Conservation (phyloP, 257 asterid species). For the Lavandula angustifolia region DNA sequence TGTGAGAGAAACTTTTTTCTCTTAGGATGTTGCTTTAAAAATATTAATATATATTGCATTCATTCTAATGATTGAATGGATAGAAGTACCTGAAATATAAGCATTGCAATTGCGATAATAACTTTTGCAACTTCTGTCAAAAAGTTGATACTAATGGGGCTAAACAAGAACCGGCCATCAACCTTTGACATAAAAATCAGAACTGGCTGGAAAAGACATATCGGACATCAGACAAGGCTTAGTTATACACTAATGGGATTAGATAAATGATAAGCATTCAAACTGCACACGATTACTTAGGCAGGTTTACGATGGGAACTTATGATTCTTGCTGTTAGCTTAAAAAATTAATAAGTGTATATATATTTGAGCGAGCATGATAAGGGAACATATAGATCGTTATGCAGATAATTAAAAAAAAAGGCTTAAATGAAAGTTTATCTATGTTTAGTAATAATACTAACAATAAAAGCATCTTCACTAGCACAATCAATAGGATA, state of each 20-base stretch:
- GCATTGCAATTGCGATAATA: conserved; percentile 84
- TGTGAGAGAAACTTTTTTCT: background rate
- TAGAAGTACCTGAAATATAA: conserved; percentile 72
- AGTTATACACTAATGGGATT: conserved; percentile 24
- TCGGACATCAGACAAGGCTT: conserved; percentile 24
- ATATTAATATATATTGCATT: background rate
- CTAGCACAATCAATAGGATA: background rate
- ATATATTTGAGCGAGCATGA: conserved; percentile 9
- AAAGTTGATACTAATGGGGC: conserved; percentile 97
- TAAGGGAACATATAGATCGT: background rate
- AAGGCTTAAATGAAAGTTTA: no score
- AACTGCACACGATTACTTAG: conserved; percentile 2
- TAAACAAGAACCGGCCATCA: conserved; percentile 88
- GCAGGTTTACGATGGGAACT: conserved; percentile 9
- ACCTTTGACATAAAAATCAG: conserved; percentile 95
- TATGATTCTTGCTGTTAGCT: conserved; percentile 12
- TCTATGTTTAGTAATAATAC: background rate
- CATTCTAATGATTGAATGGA: conserved; percentile 25
- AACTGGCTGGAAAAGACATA: conserved; percentile 64
- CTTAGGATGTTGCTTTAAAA: conserved; percentile 6
- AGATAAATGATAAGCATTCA: conserved; percentile 25
- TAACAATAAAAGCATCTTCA: conserved; percentile 5
- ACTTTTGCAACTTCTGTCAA: conserved; percentile 86
- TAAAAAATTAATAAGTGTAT: background rate
- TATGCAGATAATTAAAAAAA: background rate